Percentiles rank a stretch among this genome's conserved stretches.
These are phyloP conservation scores for Hansenula sp. DNA, from an alignment of 1,139 yeast species.

Conservation along the genomic window DNA sequence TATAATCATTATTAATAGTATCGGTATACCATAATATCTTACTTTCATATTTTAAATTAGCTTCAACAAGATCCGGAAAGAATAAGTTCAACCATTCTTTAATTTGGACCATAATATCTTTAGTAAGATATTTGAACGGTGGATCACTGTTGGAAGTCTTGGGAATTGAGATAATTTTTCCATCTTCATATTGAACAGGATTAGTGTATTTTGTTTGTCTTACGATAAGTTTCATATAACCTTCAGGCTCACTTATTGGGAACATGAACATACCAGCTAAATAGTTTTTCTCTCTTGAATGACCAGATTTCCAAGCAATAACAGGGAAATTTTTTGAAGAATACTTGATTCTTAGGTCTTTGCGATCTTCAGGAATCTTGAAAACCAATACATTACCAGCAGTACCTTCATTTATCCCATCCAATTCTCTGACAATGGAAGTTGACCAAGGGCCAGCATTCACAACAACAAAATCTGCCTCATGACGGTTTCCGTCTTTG, in stretches of 20 bases:
- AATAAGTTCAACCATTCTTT: slow-evolving; percentile 19
- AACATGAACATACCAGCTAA: slow-evolving; percentile 27
- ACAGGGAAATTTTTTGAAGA: slow-evolving; percentile 22
- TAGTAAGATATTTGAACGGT: slow-evolving; percentile 12
- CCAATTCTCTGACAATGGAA: slow-evolving; percentile 29
- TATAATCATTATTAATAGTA: slow-evolving; percentile 36
- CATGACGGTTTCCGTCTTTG: slow-evolving; percentile 25
- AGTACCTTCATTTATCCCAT: slow-evolving; percentile 29
- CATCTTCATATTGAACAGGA: slow-evolving; percentile 13
- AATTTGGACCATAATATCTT: slow-evolving; percentile 20
- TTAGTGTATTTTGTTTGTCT: slow-evolving; percentile 26
- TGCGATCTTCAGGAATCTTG: slow-evolving; percentile 22
- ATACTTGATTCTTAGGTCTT: slow-evolving; percentile 24
- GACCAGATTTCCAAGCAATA: slow-evolving; percentile 21
- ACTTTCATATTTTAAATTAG: slow-evolving; percentile 21
- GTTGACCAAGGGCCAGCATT: slow-evolving; percentile 40
- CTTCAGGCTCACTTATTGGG: slow-evolving; percentile 23
- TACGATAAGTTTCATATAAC: slow-evolving; percentile 13
- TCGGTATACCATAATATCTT: slow-evolving; percentile 40
- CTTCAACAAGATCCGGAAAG: slow-evolving; percentile 23
- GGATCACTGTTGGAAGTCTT: slow-evolving; percentile 17
- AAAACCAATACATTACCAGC: slow-evolving; percentile 26
- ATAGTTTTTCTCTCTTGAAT: slow-evolving; percentile 12
- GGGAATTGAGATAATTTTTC: slow-evolving; percentile 20
- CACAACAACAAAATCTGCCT: slow-evolving; percentile 29